Evolutionary conservation across 2,329 filamentous ascomycete genomes (phyloP).

Genomic region (Trichophyton schoenleinii): DNA sequence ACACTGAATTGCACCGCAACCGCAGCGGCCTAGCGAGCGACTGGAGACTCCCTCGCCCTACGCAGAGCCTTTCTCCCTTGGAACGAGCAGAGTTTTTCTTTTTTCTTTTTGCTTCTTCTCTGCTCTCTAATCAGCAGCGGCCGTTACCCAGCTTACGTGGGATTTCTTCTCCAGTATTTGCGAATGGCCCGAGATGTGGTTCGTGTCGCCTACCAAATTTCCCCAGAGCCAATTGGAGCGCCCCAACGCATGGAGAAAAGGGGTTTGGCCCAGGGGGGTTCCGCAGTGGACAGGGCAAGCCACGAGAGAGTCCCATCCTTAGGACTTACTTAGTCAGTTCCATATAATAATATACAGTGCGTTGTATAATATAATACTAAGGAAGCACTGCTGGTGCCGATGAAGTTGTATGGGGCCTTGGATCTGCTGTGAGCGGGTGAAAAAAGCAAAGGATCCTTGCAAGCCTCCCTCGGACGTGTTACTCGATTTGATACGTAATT

Average conservation of each 20-base stretch:
- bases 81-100: too few relatives aligned
- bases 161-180: constrained; percentile 8
- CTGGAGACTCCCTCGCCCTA: too few relatives aligned
- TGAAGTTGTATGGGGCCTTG: background rate
- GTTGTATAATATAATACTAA: background rate
- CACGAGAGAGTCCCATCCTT: too few relatives aligned
- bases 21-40: too few relatives aligned
- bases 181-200: background rate
- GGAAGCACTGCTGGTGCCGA: background rate
- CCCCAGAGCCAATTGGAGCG: background rate
- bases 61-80: too few relatives aligned
- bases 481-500: background rate
- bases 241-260: background rate
- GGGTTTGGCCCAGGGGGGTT: background rate
- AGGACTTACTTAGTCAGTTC: too few relatives aligned
- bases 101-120: too few relatives aligned
- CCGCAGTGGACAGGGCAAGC: background rate
- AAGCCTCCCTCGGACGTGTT: background rate
- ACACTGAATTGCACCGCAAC: too few relatives aligned
- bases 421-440: background rate
- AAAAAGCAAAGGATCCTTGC: background rate
- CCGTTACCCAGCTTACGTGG: constrained; percentile 3
- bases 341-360: too few relatives aligned
- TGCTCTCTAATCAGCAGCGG: too few relatives aligned
- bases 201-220: background rate